Conservation (phyloP, 2,329 filamentous ascomycete genomes). For the Xenoacremonium recifei region DNA sequence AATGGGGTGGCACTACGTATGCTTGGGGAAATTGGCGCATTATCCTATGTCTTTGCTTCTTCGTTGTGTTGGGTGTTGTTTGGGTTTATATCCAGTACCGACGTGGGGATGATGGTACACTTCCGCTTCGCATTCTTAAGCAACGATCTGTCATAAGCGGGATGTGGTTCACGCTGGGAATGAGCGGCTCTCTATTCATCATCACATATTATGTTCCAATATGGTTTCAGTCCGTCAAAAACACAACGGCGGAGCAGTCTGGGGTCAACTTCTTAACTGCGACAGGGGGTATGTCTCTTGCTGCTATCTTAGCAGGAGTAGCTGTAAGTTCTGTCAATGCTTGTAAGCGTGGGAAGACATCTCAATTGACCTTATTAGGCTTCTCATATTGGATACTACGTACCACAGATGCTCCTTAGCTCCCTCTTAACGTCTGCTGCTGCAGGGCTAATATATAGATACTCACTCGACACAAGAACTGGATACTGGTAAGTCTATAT, state of each 20-base stretch:
- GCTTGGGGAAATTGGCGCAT: constrained; percentile 13
- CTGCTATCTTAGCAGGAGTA: background rate
- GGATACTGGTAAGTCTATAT: background rate
- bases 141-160: background rate
- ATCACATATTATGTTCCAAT: background rate
- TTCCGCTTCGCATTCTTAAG: background rate
- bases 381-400: background rate
- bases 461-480: background rate
- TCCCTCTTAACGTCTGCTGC: background rate
- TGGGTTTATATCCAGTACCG: background rate
- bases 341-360: background rate
- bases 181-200: background rate
- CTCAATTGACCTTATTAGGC: background rate
- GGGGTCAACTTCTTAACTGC: background rate
- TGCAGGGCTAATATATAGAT: background rate
- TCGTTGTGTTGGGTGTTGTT: background rate
- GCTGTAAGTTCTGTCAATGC: background rate
- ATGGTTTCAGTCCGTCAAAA: background rate
- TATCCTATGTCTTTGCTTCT: constrained; percentile 1
- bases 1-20: constrained; percentile 41
- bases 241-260: background rate
- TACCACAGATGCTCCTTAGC: background rate
- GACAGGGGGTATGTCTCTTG: background rate
- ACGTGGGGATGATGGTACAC: background rate
- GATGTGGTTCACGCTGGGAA: background rate